These are phyloP conservation scores for Ormosia emarginata DNA, from an alignment of 306 rosid species.

Conservation along the genomic window DNA sequence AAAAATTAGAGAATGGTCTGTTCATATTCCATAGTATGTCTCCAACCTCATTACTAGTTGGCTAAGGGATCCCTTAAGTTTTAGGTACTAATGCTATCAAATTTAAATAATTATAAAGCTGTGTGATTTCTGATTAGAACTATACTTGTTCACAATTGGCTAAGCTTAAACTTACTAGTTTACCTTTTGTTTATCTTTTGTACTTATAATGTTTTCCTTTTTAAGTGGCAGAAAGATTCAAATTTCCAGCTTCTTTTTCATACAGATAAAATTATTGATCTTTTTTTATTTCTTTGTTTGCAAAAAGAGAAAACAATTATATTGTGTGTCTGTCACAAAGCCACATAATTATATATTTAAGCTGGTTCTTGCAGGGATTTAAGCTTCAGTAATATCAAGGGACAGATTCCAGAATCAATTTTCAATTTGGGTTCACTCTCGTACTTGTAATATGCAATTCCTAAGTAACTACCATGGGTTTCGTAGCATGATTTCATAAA, in stretches of 20 bases:
- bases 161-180: neutral
- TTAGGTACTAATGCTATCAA: neutral
- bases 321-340: neutral
- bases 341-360: neutral
- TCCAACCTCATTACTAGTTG: neutral
- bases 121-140: neutral
- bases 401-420: slow-evolving; percentile 55
- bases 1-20: neutral
- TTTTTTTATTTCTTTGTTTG: neutral
- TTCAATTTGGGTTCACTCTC: slow-evolving; percentile 60
- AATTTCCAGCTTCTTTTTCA: neutral
- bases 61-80: neutral
- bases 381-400: slow-evolving; percentile 79
- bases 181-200: neutral
- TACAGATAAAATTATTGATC: neutral
- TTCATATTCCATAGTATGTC: neutral
- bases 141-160: neutral
- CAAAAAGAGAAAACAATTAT: neutral
- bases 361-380: slow-evolving; percentile 57
- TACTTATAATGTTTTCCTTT: neutral
- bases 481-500: neutral
- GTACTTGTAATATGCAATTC: slow-evolving; percentile 49
- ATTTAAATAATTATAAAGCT: neutral
- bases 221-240: neutral
- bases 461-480: neutral